phyloP scores from a whole-genome alignment of 2,329 filamentous ascomycete genomes.

The Colletotrichum truncatum region DNA sequence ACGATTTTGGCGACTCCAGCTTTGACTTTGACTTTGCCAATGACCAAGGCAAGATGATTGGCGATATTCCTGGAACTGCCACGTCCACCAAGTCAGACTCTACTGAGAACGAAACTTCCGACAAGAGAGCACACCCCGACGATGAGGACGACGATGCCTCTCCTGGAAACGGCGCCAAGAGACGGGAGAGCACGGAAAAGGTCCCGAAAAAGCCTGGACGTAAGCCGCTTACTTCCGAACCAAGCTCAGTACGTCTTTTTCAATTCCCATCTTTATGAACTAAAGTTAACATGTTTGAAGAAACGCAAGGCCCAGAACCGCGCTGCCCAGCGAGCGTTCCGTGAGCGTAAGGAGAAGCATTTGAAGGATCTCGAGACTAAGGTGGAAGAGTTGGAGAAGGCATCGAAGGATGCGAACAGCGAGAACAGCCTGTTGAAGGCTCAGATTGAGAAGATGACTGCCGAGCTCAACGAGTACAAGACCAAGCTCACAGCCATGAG shows the following conservation, averaged over 20 bases:
- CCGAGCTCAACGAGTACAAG: slow-evolving; percentile 89
- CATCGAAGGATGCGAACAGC: slow-evolving; percentile 81
- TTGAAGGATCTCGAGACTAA: slow-evolving; percentile 85
- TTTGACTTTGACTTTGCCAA: slow-evolving; percentile 75
- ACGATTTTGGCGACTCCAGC: slow-evolving; percentile 78
- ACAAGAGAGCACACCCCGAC: slow-evolving; percentile 79
- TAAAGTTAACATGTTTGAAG: slow-evolving; percentile 51
- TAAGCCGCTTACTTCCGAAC: slow-evolving; percentile 95
- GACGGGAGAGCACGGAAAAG: slow-evolving; percentile 85
- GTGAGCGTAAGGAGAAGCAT: slow-evolving; percentile 94
- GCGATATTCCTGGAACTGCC: slow-evolving; percentile 72
- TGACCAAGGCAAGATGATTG: slow-evolving; percentile 75
- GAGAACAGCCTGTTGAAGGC: slow-evolving; percentile 86
- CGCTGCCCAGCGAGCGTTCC: slow-evolving; percentile 91
- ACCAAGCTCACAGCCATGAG: slow-evolving; percentile 77
- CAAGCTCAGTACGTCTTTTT: slow-evolving; percentile 83
- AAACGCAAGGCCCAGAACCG: slow-evolving; percentile 97
- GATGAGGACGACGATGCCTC: slow-evolving; percentile 72
- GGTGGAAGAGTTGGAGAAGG: slow-evolving; percentile 80
- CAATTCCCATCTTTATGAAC: neutral
- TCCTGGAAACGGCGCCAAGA: slow-evolving; percentile 65
- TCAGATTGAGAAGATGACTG: slow-evolving; percentile 88
- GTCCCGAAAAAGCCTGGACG: slow-evolving; percentile 93
- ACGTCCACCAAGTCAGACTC: slow-evolving; percentile 61
- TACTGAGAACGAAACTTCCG: slow-evolving; percentile 67